Percentiles rank a stretch among this genome's conserved stretches.
These are phyloP conservation scores for Apiospora kogelbergensis DNA, from an alignment of 2,329 filamentous ascomycete genomes.

Conservation along the genomic window DNA sequence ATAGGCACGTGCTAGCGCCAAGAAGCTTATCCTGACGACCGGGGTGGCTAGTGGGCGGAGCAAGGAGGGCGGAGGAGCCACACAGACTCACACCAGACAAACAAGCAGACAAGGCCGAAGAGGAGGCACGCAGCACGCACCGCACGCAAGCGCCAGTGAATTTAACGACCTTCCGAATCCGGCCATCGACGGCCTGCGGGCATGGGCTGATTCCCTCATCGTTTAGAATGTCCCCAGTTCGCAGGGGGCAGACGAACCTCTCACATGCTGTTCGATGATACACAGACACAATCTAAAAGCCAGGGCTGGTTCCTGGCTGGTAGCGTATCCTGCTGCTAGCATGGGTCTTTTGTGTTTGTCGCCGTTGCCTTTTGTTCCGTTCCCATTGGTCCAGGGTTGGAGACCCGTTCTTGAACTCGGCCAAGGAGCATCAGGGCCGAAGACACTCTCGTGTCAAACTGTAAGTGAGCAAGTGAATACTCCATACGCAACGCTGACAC, in stretches of 20 bases:
- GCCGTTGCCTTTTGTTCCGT: neutral
- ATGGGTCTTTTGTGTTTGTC: neutral
- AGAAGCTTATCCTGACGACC: conserved; percentile 12
- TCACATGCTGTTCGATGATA: neutral
- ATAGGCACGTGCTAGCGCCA: conserved; percentile 9
- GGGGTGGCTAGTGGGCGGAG: neutral
- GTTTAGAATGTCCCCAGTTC: neutral
- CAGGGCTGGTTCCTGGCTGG: neutral
- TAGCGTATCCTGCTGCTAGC: neutral
- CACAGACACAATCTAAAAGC: neutral
- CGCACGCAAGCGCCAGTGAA: neutral
- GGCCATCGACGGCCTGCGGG: neutral
- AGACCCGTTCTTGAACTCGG: neutral
- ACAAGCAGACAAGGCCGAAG: neutral
- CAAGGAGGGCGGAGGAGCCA: neutral
- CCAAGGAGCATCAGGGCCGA: neutral
- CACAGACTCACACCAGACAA: neutral
- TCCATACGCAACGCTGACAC: neutral
- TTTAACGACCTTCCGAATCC: conserved; percentile 1
- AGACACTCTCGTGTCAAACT: neutral
- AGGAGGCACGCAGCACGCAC: neutral
- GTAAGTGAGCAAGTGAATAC: neutral
- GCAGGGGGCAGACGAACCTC: neutral
- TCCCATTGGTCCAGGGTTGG: neutral
- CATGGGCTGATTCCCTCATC: neutral